Conservation (phyloP, 352 stramenopile species). For the Phytophthora fragariaefolia region DNA sequence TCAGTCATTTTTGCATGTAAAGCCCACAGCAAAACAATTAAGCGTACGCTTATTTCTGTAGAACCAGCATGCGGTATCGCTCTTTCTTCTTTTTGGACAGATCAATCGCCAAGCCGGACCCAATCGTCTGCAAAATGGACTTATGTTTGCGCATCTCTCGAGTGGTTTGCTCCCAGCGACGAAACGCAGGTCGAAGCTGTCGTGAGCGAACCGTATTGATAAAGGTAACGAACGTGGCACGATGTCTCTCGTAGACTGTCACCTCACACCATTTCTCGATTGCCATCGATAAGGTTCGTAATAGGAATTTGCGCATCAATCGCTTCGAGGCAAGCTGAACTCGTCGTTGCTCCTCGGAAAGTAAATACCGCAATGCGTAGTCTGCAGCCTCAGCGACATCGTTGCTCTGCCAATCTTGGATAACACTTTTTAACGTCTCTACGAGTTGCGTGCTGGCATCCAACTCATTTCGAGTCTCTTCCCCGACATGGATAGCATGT, state of each 20-base stretch:
- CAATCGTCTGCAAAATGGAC: conserved; percentile 49
- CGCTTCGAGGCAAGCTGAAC: conserved; percentile 58
- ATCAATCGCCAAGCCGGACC: conserved; percentile 62
- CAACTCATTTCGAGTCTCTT: conserved; percentile 77
- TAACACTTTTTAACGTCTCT: conserved; percentile 41
- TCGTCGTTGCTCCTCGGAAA: conserved; percentile 54
- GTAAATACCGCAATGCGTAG: conserved; percentile 68
- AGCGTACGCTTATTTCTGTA: conserved; percentile 55
- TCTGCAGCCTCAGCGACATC: conserved; percentile 63
- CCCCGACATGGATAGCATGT: conserved; percentile 56
- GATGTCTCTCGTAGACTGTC: conserved; percentile 56
- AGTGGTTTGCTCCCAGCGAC: conserved; percentile 57
- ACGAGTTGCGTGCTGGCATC: conserved; percentile 56
- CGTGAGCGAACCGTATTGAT: conserved; percentile 49
- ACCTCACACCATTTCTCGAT: conserved; percentile 52
- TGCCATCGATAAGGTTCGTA: conserved; percentile 45
- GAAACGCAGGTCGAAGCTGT: conserved; percentile 64
- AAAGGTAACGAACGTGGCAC: conserved; percentile 51
- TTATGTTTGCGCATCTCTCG: conserved; percentile 56
- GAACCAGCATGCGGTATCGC: conserved; percentile 69
- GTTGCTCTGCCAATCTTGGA: conserved; percentile 47
- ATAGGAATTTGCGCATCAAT: conserved; percentile 55
- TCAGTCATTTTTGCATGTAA: conserved; percentile 1
- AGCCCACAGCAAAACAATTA: not conserved
- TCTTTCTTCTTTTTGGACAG: conserved; percentile 69